Conservation (phyloP, 177 flowering plant species). For the Vitis hybrid region DNA sequence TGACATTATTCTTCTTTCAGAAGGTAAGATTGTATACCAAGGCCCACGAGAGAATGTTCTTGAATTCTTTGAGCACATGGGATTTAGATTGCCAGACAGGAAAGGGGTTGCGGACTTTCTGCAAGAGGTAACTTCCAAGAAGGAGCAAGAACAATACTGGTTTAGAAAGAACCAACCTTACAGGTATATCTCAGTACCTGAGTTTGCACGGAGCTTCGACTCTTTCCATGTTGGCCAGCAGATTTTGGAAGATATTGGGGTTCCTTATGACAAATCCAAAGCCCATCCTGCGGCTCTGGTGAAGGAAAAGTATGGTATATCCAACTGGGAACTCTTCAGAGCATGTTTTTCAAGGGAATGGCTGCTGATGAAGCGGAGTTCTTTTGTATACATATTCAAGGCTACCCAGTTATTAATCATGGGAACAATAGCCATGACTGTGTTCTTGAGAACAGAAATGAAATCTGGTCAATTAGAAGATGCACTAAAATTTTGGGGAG, state of each 20-base stretch:
- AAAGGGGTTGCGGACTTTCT: conserved; percentile 58
- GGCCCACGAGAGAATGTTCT: conserved; percentile 60
- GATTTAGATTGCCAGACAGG: no score
- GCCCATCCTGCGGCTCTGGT: conserved; percentile 66
- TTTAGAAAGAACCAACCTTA: conserved; percentile 39
- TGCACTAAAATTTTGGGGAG: conserved; percentile 53
- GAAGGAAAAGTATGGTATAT: conserved; percentile 52
- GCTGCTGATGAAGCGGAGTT: conserved; percentile 59
- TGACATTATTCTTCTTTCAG: conserved; percentile 60
- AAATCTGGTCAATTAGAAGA: conserved; percentile 39
- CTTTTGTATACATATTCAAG: conserved; percentile 61
- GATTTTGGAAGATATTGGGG: conserved; percentile 30
- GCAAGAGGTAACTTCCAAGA: conserved; percentile 68
- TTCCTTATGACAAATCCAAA: conserved; percentile 51
- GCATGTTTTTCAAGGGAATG: conserved; percentile 65
- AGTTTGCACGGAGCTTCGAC: conserved; percentile 40
- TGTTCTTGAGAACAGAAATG: conserved; percentile 66
- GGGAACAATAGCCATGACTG: conserved; percentile 50
- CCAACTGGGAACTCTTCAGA: conserved; percentile 59
- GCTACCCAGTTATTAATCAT: conserved; percentile 58
- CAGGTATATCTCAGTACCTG: conserved; percentile 36
- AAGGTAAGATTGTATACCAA: conserved; percentile 61
- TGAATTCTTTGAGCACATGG: conserved; percentile 48
- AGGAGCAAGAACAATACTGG: conserved; percentile 74
- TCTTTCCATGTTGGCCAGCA: conserved; percentile 45